Evolutionary conservation across 2,329 filamentous ascomycete genomes (phyloP).

Genomic region (Aureobasidium pullulans): DNA sequence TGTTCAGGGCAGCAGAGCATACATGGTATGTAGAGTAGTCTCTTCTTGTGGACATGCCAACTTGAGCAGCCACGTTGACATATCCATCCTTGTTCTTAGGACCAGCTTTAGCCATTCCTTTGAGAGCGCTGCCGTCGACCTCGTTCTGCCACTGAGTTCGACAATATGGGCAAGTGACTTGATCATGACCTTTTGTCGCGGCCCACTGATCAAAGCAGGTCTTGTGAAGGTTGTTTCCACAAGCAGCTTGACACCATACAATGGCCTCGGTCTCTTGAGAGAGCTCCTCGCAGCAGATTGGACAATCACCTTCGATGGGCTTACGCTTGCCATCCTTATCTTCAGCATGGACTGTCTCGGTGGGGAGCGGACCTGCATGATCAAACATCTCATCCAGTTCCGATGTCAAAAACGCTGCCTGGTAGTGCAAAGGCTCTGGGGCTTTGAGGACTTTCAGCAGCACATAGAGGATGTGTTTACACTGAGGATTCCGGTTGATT

Average conservation of each 20-base stretch:
- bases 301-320: constrained; percentile 54
- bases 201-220: constrained; percentile 50
- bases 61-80: constrained; percentile 26
- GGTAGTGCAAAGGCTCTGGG: constrained; percentile 48
- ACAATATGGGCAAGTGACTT: constrained; percentile 28
- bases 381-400: constrained; percentile 52
- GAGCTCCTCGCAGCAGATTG: constrained; percentile 45
- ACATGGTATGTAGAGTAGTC: constrained; percentile 27
- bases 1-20: constrained; percentile 15
- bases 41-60: constrained; percentile 23
- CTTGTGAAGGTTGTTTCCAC: constrained; percentile 57
- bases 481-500: constrained; percentile 44
- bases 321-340: constrained; percentile 47
- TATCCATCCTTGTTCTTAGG: constrained; percentile 24
- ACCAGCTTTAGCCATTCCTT: constrained; percentile 20
- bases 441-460: constrained; percentile 53
- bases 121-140: constrained; percentile 18
- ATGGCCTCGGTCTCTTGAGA: constrained; percentile 28
- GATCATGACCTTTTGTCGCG: constrained; percentile 20
- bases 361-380: constrained; percentile 45
- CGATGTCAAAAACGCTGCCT: constrained; percentile 52
- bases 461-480: constrained; percentile 59
- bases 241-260: constrained; percentile 54
- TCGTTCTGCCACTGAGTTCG: constrained; percentile 23
- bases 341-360: constrained; percentile 23